Evolutionary conservation across 2,329 filamentous ascomycete species (phyloP), one percentile per base, ranked within the genome.

Genomic region (Pseudogymnoascus sp.): DNA sequence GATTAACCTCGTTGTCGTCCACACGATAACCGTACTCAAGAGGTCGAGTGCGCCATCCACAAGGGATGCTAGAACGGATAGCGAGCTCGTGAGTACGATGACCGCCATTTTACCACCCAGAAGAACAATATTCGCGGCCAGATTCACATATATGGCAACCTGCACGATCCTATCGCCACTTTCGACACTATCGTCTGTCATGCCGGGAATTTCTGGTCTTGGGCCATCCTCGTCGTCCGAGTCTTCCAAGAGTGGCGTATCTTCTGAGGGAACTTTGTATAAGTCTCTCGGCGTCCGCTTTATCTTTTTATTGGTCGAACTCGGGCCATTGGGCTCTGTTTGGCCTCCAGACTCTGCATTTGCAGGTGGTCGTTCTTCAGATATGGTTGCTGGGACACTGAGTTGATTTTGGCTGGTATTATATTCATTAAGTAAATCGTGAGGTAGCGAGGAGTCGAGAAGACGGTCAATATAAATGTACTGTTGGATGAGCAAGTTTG

Each of bases 381-480:
- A 77, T 68, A 95, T 95, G 10, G 90, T 92, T 33, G 84, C 80
- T 1, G 91, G 89, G 6, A 91, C 82, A 68, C 86, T 83, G 66
- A 84, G 81, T 50, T 63, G 23, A 80, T 80, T 40, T 79, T 82
- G 19, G 38, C 64, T 65, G 63, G 63, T 64, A 67, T 87, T 87
- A 75, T 96, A 97, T 75, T 97, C 93, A 72, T 96, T 93, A 64
- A 97, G 86, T 50, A 97, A 80, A 70, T 93, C 88, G 72, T 96
- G 93, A 1, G 93, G 93, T n/a, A 96, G 84, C 31, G 91, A 93
- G 7, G 91, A 96, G 76, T 96, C 92, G 65, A 97, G 82, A 63
- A 97, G 80, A 61, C 88, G 85, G 76, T 97, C 93, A 70, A 97
- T 96, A 74, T 96, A 97, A 67, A 96, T 81, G 74, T 97, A 97